A percentile compares a stretch with the other conserved stretches of the same genome.
Conservation (phyloP, 345 rosid genomes). For the Euphorbia tirucalli region DNA sequence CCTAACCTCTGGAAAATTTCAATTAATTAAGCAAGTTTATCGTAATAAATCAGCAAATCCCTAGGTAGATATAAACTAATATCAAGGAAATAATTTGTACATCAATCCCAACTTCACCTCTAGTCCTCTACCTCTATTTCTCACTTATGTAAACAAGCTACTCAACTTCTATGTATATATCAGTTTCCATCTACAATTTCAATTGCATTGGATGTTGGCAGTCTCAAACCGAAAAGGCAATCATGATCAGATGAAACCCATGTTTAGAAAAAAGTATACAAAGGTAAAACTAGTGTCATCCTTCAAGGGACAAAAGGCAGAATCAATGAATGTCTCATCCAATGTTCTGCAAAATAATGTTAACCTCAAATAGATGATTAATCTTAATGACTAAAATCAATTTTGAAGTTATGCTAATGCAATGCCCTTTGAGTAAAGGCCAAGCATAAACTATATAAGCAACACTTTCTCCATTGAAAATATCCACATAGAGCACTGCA, state of each 20-base stretch:
- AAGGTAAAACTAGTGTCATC: not conserved
- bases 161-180: not conserved
- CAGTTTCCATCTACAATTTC: not conserved
- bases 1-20: slow-evolving; percentile 65
- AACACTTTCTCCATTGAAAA: not conserved
- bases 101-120: slow-evolving; percentile 10
- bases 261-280: not conserved
- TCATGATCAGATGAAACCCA: not conserved
- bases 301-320: not conserved
- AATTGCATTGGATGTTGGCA: not conserved
- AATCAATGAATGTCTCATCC: not conserved
- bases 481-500: not conserved
- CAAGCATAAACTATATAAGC: not conserved
- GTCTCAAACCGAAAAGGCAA: not conserved
- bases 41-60: slow-evolving; percentile 9
- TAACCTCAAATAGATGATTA: not conserved
- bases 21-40: slow-evolving; percentile 10
- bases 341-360: not conserved
- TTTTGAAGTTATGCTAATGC: not conserved
- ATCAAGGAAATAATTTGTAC: not conserved
- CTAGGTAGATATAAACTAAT: not conserved
- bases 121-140: not conserved
- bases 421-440: not conserved
- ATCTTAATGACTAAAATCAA: not conserved
- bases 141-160: not conserved